A percentile compares a stretch with the other conserved stretches of the same genome.
Evolutionary conservation across 257 asterid species (phyloP).

Genomic region (Catharanthus roseus): DNA sequence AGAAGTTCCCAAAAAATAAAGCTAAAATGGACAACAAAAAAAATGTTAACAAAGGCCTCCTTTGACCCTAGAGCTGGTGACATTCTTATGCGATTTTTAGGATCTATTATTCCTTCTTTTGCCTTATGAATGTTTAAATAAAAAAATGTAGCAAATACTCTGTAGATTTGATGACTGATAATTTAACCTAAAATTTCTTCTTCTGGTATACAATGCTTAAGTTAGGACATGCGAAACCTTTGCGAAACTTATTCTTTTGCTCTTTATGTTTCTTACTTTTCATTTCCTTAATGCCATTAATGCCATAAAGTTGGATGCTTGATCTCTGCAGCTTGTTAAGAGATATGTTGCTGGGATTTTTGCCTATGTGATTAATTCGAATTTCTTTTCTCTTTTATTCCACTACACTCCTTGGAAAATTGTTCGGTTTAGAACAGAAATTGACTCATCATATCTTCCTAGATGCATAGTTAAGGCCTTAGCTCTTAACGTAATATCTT

Average conservation of each 20-base stretch:
- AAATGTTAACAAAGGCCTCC: slow-evolving; percentile 71
- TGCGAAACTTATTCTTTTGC: not conserved
- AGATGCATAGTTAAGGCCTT: slow-evolving; percentile 98
- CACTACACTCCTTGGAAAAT: slow-evolving; percentile 79
- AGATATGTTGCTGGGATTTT: slow-evolving; percentile 97
- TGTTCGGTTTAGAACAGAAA: slow-evolving; percentile 65
- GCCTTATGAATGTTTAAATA: slow-evolving; percentile 99
- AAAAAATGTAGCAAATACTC: slow-evolving; percentile 55
- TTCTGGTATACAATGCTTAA: not conserved
- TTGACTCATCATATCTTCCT: slow-evolving; percentile 80
- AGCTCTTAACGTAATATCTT: slow-evolving; percentile 90
- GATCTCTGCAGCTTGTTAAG: slow-evolving; percentile 67
- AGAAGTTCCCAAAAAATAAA: no score
- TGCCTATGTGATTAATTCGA: slow-evolving; percentile 67
- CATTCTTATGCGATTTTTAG: slow-evolving; percentile 86
- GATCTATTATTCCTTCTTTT: slow-evolving; percentile 90
- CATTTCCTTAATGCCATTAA: not conserved
- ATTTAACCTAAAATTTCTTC: not conserved
- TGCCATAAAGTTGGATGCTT: not conserved
- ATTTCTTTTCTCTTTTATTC: slow-evolving; percentile 86
- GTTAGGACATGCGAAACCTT: not conserved
- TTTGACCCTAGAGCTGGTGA: slow-evolving; percentile 98
- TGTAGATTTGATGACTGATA: not conserved
- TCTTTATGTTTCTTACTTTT: not conserved
- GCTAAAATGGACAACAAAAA: no score